phyloP scores from a whole-genome alignment of 2,329 filamentous ascomycete genomes.

The Microdochium trichocladiopsis region DNA sequence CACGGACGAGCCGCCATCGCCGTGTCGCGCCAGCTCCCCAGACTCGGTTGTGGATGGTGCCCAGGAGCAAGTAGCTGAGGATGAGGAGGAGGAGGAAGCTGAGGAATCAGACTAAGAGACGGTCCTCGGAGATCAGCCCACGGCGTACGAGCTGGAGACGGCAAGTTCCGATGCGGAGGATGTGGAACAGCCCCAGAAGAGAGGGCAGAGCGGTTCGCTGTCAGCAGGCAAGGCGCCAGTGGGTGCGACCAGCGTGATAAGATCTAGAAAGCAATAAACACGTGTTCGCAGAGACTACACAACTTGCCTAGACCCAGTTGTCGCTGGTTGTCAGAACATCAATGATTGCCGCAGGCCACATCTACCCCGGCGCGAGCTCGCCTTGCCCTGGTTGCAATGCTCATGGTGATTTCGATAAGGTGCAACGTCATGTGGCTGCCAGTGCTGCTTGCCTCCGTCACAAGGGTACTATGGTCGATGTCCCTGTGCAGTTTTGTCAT shows the following conservation, averaged over 20 bases:
- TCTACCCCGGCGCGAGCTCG: not conserved
- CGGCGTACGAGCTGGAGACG: too few species aligned
- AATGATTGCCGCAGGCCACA: not conserved
- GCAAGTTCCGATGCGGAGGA: too few species aligned
- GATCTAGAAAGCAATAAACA: not conserved
- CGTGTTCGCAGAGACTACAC: not conserved
- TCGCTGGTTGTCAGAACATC: not conserved
- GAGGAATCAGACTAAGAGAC: too few species aligned
- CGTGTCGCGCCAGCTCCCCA: too few species aligned
- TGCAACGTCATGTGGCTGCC: not conserved
- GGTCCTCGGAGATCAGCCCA: too few species aligned
- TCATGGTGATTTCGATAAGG: not conserved
- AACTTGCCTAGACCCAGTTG: not conserved
- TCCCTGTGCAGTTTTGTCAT: too few species aligned
- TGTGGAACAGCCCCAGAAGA: not conserved
- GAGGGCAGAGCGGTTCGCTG: not conserved
- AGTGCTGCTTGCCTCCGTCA: not conserved
- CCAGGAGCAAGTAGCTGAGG: too few species aligned
- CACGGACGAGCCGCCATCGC: too few species aligned
- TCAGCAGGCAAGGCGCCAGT: not conserved
- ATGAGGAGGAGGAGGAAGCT: too few species aligned
- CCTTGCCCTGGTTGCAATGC: not conserved
- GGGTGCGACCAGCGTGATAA: not conserved
- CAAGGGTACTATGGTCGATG: constrained; percentile 26
- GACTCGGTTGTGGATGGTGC: too few species aligned